Conservation (phyloP, 2,329 filamentous ascomycete genomes). For the Huntiella savannae region DNA sequence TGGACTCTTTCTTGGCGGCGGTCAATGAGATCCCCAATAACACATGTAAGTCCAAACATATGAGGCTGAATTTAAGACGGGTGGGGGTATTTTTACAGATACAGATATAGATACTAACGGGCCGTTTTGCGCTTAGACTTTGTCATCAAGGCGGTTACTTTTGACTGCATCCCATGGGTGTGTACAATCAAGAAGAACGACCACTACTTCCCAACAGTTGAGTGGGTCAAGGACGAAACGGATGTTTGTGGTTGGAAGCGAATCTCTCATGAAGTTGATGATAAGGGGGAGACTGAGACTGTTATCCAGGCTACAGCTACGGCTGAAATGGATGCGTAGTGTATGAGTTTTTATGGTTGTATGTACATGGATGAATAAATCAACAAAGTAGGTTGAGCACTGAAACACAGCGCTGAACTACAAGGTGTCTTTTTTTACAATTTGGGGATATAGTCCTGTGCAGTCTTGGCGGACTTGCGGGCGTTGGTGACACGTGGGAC, state of each 20-base stretch:
- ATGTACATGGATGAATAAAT: background rate
- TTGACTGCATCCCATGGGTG: slow-evolving; percentile 98
- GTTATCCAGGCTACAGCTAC: background rate
- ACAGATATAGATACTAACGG: slow-evolving; percentile 11
- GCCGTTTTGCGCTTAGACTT: slow-evolving; percentile 40
- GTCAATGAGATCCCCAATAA: slow-evolving; percentile 86
- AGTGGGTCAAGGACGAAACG: slow-evolving; percentile 44
- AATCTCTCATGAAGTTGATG: slow-evolving; percentile 22
- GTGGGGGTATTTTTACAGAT: background rate
- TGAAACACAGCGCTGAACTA: too few relatives aligned
- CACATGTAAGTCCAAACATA: slow-evolving; percentile 43
- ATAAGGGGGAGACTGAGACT: background rate
- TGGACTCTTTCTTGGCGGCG: slow-evolving; percentile 61
- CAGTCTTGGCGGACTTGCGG: too few relatives aligned
- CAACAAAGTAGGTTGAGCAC: background rate
- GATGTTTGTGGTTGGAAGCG: slow-evolving; percentile 44
- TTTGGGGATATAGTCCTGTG: too few relatives aligned
- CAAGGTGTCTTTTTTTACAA: too few relatives aligned
- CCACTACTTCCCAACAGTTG: slow-evolving; percentile 67
- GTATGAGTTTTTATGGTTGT: background rate
- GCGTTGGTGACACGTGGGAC: too few relatives aligned
- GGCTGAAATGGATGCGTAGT: background rate
- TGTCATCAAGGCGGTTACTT: slow-evolving; percentile 89
- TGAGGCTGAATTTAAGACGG: background rate
- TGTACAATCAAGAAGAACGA: slow-evolving; percentile 99